These are phyloP conservation scores for Prorocentrum cordatum DNA, from an alignment of 169 alveolate species.

Conservation along the genomic window DNA sequence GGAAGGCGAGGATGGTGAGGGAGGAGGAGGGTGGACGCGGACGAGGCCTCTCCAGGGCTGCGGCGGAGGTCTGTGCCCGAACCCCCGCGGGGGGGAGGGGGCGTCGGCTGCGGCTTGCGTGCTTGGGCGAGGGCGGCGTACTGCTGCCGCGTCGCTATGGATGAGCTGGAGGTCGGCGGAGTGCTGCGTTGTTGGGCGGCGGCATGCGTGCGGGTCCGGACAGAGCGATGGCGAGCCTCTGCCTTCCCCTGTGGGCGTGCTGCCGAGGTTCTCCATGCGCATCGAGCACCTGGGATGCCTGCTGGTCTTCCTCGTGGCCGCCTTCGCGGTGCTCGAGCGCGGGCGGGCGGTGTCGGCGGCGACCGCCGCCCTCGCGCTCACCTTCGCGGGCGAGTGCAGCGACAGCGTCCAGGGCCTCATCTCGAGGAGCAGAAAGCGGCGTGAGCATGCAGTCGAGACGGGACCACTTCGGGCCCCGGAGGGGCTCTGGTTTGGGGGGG, in stretches of 20 bases:
- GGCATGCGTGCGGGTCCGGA: neutral
- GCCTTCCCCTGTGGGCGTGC: neutral
- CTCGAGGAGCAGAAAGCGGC: too few relatives aligned
- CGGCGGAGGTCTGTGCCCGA: too few relatives aligned
- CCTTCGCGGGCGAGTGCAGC: constrained; percentile 42
- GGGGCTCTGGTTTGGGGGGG: too few relatives aligned
- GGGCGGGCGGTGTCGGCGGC: neutral
- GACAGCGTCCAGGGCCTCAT: constrained; percentile 53
- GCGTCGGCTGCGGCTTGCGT: neutral
- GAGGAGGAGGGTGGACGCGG: too few relatives aligned
- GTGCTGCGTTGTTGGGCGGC: neutral
- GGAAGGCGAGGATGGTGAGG: too few relatives aligned
- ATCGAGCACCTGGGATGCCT: constrained; percentile 36
- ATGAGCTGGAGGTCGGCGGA: too few relatives aligned
- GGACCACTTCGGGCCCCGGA: too few relatives aligned
- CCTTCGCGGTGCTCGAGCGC: neutral
- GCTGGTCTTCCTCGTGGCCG: neutral
- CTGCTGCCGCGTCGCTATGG: neutral
- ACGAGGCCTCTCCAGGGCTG: too few relatives aligned
- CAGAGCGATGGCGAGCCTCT: neutral
- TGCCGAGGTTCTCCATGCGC: constrained; percentile 33
- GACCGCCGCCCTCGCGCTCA: constrained; percentile 22
- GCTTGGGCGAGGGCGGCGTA: neutral
- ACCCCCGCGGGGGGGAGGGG: too few relatives aligned
- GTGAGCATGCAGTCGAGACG: too few relatives aligned